Conservation (phyloP, 225 moss, liverwort and hornwort species). For the Lunularia cruciata region DNA sequence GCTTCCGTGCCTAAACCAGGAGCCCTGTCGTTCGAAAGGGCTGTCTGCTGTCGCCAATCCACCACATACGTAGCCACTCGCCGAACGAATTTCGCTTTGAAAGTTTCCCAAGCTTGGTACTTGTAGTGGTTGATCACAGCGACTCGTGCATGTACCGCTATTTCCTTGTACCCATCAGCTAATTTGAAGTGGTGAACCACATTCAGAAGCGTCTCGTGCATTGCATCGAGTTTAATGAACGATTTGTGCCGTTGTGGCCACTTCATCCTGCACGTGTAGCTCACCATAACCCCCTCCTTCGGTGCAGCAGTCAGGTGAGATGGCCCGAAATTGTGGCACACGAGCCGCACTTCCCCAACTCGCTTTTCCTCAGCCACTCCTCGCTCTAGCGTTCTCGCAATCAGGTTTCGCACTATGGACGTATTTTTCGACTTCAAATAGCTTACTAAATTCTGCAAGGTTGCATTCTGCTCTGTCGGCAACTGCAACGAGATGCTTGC, state of each 20-base stretch:
- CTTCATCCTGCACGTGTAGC: slow-evolving; percentile 42
- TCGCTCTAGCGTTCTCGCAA: slow-evolving; percentile 10
- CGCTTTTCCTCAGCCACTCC: neutral
- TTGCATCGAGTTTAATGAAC: slow-evolving; percentile 32
- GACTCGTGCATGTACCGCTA: slow-evolving; percentile 34
- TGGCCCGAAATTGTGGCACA: slow-evolving; percentile 50
- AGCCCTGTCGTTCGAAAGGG: slow-evolving; percentile 39
- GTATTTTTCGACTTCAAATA: slow-evolving; percentile 6
- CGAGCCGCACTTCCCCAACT: slow-evolving; percentile 38
- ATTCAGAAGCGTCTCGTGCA: slow-evolving; percentile 51
- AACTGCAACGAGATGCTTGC: too few relatives aligned
- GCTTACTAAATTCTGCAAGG: neutral
- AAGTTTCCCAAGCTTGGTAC: slow-evolving; percentile 60
- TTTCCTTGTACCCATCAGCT: slow-evolving; percentile 31
- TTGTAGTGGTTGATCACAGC: slow-evolving; percentile 70
- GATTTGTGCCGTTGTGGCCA: slow-evolving; percentile 42
- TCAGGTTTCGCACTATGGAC: slow-evolving; percentile 13
- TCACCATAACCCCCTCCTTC: slow-evolving; percentile 35
- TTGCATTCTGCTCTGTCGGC: neutral
- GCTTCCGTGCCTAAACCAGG: slow-evolving; percentile 46
- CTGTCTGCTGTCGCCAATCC: slow-evolving; percentile 50
- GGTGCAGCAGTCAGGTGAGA: slow-evolving; percentile 33
- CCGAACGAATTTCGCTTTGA: slow-evolving; percentile 54
- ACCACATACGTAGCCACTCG: slow-evolving; percentile 55
- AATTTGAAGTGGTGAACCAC: slow-evolving; percentile 60